Evolutionary conservation across 1,284 basidiomycete species (phyloP).

Genomic region (Athelia psychrophila): DNA sequence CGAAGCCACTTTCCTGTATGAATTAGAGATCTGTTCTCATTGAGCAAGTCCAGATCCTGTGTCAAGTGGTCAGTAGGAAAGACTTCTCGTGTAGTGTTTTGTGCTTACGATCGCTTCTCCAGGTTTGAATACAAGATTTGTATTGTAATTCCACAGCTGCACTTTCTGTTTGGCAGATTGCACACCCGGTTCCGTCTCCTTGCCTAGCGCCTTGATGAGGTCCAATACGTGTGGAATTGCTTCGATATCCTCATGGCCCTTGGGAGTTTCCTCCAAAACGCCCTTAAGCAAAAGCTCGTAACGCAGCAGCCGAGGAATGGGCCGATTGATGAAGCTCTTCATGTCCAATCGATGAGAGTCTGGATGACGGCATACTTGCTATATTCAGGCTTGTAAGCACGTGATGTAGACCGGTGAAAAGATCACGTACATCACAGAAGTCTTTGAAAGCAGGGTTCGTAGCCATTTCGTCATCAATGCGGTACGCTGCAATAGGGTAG

Average conservation of each 20-base stretch:
- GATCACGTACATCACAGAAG: conserved; percentile 73
- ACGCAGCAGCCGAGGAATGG: conserved; percentile 85
- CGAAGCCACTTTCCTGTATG: conserved; percentile 80
- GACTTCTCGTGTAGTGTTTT: no score
- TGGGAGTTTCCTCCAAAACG: conserved; percentile 72
- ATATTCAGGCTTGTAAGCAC: conserved; percentile 7
- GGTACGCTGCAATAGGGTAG: conserved; percentile 91
- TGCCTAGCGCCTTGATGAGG: conserved; percentile 79
- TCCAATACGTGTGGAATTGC: conserved; percentile 84
- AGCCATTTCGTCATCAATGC: conserved; percentile 86
- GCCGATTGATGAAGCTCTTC: conserved; percentile 86
- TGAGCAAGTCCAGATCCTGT: conserved; percentile 84
- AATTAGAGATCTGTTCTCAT: conserved; percentile 81
- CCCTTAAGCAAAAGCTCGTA: conserved; percentile 85
- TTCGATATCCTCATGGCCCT: conserved; percentile 74
- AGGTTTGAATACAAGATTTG: conserved; percentile 74
- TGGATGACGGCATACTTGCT: conserved; percentile 72
- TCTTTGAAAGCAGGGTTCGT: conserved; percentile 77
- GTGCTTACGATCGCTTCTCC: conserved; percentile 73
- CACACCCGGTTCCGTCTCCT: conserved; percentile 84
- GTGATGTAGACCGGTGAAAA: background rate
- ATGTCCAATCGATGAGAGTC: conserved; percentile 80
- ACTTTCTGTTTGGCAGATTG: conserved; percentile 83
- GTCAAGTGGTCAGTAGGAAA: conserved; percentile 5
- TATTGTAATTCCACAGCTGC: conserved; percentile 82